These are phyloP conservation scores for Angomonas ambiguus DNA, from an alignment of 208 protist species.

Conservation along the genomic window DNA sequence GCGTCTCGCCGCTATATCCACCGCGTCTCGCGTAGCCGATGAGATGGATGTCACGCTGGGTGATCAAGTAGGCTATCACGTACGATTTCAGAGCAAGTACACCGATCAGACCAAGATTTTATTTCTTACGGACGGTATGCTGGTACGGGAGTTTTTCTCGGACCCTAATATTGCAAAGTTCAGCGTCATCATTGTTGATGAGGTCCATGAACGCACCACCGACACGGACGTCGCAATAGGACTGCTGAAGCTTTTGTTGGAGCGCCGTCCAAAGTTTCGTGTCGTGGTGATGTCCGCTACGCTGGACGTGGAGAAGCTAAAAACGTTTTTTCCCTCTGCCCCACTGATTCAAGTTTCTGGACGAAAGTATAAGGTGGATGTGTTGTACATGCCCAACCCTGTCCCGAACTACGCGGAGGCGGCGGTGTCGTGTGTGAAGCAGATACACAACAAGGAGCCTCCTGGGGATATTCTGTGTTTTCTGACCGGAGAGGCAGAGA, in stretches of 20 bases:
- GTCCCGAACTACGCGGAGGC: conserved; percentile 93
- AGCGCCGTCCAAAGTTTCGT: conserved; percentile 62
- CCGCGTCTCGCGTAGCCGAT: conserved; percentile 97
- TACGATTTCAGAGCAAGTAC: conserved; percentile 97
- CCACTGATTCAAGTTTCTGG: conserved; percentile 97
- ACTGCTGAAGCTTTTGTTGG: conserved; percentile 90
- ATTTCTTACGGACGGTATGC: conserved; percentile 99
- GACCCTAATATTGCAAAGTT: conserved; percentile 92
- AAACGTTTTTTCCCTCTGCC: conserved; percentile 94
- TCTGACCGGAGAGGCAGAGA: conserved; percentile 86
- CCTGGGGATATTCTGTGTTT: conserved; percentile 87
- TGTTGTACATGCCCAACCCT: conserved; percentile 70
- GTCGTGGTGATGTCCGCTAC: conserved; percentile 98
- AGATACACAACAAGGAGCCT: conserved; percentile 67
- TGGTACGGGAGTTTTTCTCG: conserved; percentile 94
- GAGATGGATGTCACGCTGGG: conserved; percentile 97
- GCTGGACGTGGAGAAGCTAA: conserved; percentile 96
- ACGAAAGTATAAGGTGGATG: conserved; percentile 89
- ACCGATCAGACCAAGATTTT: conserved; percentile 94
- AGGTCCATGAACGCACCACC: conserved; percentile 99
- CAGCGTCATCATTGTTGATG: conserved; percentile 98
- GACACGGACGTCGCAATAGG: conserved; percentile 99
- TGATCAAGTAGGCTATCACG: conserved; percentile 97
- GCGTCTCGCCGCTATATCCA: conserved; percentile 97
- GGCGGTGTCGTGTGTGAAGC: conserved; percentile 51